Conservation (phyloP, 768 basidiomycete species). For the Phlebiopsis gigantea region DNA sequence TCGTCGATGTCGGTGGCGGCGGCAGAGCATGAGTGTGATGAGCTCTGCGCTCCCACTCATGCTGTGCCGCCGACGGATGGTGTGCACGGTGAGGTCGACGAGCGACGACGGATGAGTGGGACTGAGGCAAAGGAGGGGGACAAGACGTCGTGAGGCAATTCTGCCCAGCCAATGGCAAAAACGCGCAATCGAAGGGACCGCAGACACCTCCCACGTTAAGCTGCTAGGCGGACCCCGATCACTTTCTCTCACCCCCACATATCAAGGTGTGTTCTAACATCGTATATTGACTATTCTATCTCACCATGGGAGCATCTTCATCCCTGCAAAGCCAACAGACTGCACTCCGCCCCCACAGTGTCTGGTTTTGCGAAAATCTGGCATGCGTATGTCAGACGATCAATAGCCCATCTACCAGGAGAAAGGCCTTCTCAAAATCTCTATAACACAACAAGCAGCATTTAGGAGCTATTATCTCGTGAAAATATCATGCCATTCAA, state of each 20-base stretch:
- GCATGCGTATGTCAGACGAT: no score
- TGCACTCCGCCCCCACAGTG: no score
- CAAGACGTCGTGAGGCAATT: conserved; percentile 34
- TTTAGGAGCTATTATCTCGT: no score
- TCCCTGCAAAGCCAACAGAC: no score
- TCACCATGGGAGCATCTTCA: no score
- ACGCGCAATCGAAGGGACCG: conserved; percentile 15
- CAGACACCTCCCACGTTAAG: not conserved
- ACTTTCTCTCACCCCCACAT: not conserved
- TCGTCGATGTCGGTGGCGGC: conserved; percentile 1
- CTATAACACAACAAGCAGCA: no score
- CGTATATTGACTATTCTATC: no score
- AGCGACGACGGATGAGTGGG: not conserved
- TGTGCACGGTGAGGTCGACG: not conserved
- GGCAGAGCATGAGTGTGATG: conserved; percentile 28
- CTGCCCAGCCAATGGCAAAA: conserved; percentile 33
- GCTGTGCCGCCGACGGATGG: not conserved
- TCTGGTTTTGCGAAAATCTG: no score
- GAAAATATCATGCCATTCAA: no score
- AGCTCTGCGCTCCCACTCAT: conserved; percentile 45
- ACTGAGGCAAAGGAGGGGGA: not conserved
- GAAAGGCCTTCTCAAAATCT: no score
- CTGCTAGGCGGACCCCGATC: not conserved
- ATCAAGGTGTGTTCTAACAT: no score
- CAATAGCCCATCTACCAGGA: no score